Evolutionary conservation across 2,329 filamentous ascomycete genomes (phyloP).

Genomic region (Paracoccidioides brasiliensis): DNA sequence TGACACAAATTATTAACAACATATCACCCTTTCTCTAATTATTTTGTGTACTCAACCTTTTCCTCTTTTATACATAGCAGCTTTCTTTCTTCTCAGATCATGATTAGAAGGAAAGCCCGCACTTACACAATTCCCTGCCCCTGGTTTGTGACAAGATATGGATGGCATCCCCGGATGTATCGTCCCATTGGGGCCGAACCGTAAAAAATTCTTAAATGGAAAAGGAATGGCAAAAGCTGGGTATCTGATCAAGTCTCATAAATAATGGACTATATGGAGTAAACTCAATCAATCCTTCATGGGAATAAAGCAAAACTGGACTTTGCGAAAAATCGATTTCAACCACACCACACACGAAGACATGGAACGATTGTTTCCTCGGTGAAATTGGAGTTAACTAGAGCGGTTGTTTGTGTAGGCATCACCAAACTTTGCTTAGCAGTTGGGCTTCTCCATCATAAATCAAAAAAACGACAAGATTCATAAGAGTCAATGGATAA

Average conservation of each 20-base stretch:
- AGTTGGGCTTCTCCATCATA: no score
- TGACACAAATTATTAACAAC: background rate
- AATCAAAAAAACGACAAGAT: no score
- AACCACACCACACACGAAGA: background rate
- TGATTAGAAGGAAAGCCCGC: background rate
- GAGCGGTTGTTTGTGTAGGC: no score
- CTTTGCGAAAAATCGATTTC: background rate
- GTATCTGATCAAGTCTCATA: conserved; percentile 3
- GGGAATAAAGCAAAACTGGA: background rate
- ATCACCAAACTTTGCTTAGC: no score
- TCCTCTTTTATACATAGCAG: background rate
- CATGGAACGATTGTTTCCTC: no score
- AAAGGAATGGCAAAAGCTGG: background rate
- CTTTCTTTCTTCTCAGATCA: background rate
- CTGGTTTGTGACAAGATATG: background rate
- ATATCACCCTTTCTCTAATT: background rate
- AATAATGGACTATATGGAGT: background rate
- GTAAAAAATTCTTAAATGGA: background rate
- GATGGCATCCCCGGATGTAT: background rate
- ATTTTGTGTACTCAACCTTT: background rate
- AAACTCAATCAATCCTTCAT: background rate
- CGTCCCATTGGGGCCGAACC: background rate
- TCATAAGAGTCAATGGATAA: no score
- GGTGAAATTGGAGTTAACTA: no score
- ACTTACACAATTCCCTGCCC: background rate